phyloP scores from a whole-genome alignment of 495 filamentous ascomycete species.

The Aspergillus olivimuriae region DNA sequence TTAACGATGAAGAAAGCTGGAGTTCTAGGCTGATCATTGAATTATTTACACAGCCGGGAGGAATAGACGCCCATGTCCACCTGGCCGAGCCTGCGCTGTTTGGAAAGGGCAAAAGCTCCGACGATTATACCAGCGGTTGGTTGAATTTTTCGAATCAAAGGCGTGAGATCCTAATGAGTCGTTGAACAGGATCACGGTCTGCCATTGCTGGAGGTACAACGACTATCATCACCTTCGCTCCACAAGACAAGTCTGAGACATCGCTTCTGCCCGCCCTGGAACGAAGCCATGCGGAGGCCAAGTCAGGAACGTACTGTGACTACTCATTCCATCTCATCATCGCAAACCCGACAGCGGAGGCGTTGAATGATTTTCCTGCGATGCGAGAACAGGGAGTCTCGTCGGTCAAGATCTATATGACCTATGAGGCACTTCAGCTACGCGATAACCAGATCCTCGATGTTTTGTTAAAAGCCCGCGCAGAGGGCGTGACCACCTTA shows the following conservation, averaged over 20 bases:
- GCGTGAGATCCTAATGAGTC: too few species aligned
- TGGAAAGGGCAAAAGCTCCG: conserved; percentile 7
- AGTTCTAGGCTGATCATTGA: too few species aligned
- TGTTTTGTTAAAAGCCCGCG: conserved; percentile 42
- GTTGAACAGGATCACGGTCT: conserved; percentile 30
- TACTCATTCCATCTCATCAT: conserved; percentile 56
- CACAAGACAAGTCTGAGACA: conserved; percentile 1
- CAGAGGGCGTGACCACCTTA: conserved; percentile 47
- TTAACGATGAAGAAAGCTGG: too few species aligned
- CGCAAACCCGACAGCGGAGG: conserved; percentile 39
- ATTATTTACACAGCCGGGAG: conserved; percentile 22
- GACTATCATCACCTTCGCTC: conserved; percentile 50
- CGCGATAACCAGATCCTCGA: conserved; percentile 51
- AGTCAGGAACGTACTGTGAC: conserved; percentile 47
- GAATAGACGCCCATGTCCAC: conserved; percentile 37
- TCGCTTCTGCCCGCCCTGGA: conserved; percentile 4
- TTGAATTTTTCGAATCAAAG: too few species aligned
- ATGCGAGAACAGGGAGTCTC: conserved; percentile 39
- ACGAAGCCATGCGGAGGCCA: conserved; percentile 14
- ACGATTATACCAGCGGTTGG: conserved; percentile 8
- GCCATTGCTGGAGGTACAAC: conserved; percentile 54
- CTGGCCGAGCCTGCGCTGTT: conserved; percentile 20
- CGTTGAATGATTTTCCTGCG: conserved; percentile 38
- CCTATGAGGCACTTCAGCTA: conserved; percentile 50
- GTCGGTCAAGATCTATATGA: conserved; percentile 60